Evolutionary conservation across 225 moss, liverwort and hornwort genomes (phyloP).

Genomic region (Pseudoscleropodium purum): DNA sequence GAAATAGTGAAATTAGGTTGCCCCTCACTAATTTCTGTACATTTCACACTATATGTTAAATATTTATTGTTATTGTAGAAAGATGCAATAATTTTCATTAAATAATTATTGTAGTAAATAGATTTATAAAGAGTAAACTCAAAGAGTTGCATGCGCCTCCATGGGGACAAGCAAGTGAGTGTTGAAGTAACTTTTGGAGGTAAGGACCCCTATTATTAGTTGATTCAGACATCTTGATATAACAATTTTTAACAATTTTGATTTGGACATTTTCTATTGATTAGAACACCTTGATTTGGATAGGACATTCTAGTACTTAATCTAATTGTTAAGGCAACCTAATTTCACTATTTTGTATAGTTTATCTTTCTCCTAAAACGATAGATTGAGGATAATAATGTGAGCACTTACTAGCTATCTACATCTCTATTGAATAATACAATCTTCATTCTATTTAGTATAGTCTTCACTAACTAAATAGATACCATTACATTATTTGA

Average conservation of each 20-base stretch:
- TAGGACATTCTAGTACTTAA: background rate
- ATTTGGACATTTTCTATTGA: no score
- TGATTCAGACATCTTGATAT: no score
- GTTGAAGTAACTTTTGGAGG: background rate
- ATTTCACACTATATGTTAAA: no score
- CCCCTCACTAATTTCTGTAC: rapidly evolving
- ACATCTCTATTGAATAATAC: rapidly evolving
- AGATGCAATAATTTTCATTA: no score
- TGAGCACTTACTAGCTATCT: background rate
- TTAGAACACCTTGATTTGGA: no score
- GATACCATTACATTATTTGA: background rate
- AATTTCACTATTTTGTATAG: background rate
- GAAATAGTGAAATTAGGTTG: background rate
- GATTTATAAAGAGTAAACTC: no score
- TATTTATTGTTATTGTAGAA: no score
- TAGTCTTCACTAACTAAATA: background rate
- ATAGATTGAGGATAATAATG: rapidly evolving
- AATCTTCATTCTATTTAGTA: background rate
- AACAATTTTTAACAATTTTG: no score
- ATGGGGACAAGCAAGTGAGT: rapidly evolving
- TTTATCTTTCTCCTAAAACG: background rate
- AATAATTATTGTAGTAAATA: no score
- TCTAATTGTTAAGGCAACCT: background rate
- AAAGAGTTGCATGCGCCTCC: rapidly evolving
- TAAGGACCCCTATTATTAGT: no score